Conservation (phyloP, 176 grass and related monocot genomes). For the Carex scoparia region DNA sequence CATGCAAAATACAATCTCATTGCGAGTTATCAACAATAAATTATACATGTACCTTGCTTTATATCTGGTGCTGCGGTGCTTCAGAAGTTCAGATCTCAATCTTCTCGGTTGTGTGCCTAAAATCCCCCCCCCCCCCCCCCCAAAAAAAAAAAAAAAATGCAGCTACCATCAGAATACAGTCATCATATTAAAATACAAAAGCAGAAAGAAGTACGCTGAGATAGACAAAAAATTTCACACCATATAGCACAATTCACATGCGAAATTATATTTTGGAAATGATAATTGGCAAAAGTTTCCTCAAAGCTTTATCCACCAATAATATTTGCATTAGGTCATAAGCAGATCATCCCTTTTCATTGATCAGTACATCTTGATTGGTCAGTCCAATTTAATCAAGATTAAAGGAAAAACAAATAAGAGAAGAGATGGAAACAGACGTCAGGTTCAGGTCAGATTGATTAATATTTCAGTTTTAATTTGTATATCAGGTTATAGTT, state of each 20-base stretch:
- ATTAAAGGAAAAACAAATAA: not conserved
- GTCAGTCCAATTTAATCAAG: constrained; percentile 6
- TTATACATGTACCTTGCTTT: not conserved
- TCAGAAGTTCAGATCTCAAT: not conserved
- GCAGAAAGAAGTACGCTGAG: not conserved
- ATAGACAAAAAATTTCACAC: not conserved
- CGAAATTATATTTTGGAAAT: not conserved
- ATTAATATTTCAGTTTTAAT: not conserved
- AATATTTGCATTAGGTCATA: not conserved
- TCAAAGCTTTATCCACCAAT: not conserved
- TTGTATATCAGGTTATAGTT: not conserved
- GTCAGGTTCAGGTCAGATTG: not conserved
- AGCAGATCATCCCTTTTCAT: not conserved
- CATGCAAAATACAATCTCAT: not conserved
- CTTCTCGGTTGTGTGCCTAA: not conserved
- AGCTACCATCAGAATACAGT: not conserved
- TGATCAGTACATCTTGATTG: not conserved
- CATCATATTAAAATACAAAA: not conserved
- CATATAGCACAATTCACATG: not conserved
- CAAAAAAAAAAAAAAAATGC: not conserved
- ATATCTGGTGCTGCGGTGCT: not conserved
- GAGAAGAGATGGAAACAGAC: not conserved
- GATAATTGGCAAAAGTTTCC: not conserved
- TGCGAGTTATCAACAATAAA: not conserved
- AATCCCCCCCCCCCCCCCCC: not conserved